Percentiles rank a stretch among this genome's conserved stretches.
These are phyloP conservation scores for Sporothrix protearum DNA, from an alignment of 2,329 filamentous ascomycete genomes.

Conservation along the genomic window DNA sequence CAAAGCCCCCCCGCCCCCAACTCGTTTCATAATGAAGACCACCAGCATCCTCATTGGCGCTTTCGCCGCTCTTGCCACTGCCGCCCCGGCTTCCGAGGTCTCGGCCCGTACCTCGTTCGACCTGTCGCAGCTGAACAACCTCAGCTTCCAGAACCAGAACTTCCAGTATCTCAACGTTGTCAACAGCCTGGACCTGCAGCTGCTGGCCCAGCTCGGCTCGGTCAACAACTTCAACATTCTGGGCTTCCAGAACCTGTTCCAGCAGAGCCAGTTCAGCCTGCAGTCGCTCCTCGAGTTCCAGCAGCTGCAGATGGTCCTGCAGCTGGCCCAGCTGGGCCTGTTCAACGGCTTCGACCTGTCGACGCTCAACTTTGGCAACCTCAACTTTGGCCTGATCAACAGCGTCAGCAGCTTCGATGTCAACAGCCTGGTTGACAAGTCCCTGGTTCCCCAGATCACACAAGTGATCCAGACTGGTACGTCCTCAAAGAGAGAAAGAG, in stretches of 20 bases:
- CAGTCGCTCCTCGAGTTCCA: constrained; percentile 28
- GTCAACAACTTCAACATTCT: constrained; percentile 47
- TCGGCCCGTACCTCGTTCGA: constrained; percentile 40
- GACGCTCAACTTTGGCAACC: constrained; percentile 29
- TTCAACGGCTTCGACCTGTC: constrained; percentile 34
- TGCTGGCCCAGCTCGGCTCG: constrained; percentile 42
- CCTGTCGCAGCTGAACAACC: constrained; percentile 40
- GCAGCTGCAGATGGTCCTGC: constrained; percentile 28
- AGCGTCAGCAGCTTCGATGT: constrained; percentile 33
- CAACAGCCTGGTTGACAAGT: constrained; percentile 29
- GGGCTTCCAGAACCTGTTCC: constrained; percentile 41
- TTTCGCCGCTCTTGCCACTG: constrained; percentile 44
- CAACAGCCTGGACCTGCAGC: constrained; percentile 45
- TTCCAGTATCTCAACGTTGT: constrained; percentile 47
- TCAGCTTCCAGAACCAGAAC: constrained; percentile 42
- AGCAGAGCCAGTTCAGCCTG: constrained; percentile 26
- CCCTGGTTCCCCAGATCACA: constrained; percentile 30
- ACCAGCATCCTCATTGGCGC: constrained; percentile 44
- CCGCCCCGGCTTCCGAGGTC: constrained; percentile 42
- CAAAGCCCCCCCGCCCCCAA: constrained; percentile 25
- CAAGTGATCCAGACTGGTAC: constrained; percentile 26
- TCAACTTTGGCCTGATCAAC: constrained; percentile 31
- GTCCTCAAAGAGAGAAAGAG: too few species aligned
- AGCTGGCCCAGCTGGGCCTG: constrained; percentile 34
- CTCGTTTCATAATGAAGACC: constrained; percentile 51